Base-by-base conservation (phyloP, 2,329 filamentous ascomycete genomes). In the Calonectria henricotiae region DNA sequence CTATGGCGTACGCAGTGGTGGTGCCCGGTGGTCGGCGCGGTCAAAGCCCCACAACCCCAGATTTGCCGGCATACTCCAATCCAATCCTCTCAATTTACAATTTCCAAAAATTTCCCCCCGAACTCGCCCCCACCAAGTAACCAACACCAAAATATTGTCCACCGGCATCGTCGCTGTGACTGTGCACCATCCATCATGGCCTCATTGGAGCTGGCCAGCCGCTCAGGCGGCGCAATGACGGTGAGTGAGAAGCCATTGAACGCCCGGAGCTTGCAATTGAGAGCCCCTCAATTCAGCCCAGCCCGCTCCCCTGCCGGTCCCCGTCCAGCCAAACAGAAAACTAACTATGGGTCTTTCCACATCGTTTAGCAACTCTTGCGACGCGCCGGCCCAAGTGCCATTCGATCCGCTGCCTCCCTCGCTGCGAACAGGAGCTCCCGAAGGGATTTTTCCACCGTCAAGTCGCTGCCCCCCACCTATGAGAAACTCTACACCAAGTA, bases 401-500 rank as follows among this genome's bases (percentile, higher is more conserved):
- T 79, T 72, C 74, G 75, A 69, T 72, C 75, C 43, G 72, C 73
- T 46, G 67, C 71, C 20, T 65, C 71, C 67, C 47, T 77, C 62
- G 74, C 81, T 71, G 75, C 81, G 51, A 73, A 76, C 7, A 79
- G 81, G 58, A 71, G 74, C 58, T 82, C 84, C 68, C 84, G 78
- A 25, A 79, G 81, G 60, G 72, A 74, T 62, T 83, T 85, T 71
- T 86, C 85, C 54, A 83, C 81, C 60, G 81, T 80, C 69, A 80
- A 82, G 65, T 79, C 83, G 13, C 84, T 89, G 47, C 86, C 88
- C 20, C 93, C 94, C 55, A 94, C 94, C 32, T 98, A 98, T 84
- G 88, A 92, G 76, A 95, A 92, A 83, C 92, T 98, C 62, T 88
- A 95, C 80, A 89, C 88, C 79, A 93, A 92, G 77, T 92, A 98